Conservation (phyloP, 306 rosid genomes). For the Lathyrus oleraceus region DNA sequence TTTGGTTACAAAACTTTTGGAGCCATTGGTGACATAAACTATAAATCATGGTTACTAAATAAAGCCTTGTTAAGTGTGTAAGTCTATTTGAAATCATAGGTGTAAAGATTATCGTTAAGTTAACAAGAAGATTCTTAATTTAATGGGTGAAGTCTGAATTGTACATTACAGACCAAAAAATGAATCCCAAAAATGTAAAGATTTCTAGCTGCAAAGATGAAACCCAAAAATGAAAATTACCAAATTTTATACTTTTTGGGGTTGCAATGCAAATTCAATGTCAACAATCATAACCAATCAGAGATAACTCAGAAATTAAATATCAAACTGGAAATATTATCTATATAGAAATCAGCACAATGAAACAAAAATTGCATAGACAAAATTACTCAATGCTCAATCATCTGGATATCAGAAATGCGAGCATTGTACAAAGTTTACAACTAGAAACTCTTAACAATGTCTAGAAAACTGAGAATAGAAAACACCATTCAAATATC, state of each 20-base stretch:
- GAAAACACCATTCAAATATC: constrained; percentile 3
- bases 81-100: too few relatives aligned
- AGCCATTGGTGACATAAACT: too few relatives aligned
- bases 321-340: constrained; percentile 6
- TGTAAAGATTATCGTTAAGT: too few relatives aligned
- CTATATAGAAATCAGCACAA: background rate
- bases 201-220: too few relatives aligned
- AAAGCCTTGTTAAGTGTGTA: too few relatives aligned
- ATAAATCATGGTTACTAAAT: too few relatives aligned
- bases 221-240: too few relatives aligned
- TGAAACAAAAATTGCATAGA: constrained; percentile 14
- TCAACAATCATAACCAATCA: background rate
- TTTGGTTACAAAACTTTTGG: too few relatives aligned
- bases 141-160: too few relatives aligned
- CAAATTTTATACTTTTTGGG: background rate
- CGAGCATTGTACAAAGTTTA: constrained; percentile 25
- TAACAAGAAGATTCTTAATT: too few relatives aligned
- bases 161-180: too few relatives aligned
- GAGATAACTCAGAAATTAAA: background rate
- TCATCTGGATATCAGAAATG: constrained; percentile 10
- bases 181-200: too few relatives aligned
- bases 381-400: constrained; percentile 38
- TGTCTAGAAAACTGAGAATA: constrained; percentile 2
- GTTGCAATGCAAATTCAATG: background rate
- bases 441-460: constrained; percentile 27